Evolutionary conservation across 305 asterid genomes (phyloP), one percentile per base, ranked within the genome.

Genomic region (Fraxinus angustifolia): DNA sequence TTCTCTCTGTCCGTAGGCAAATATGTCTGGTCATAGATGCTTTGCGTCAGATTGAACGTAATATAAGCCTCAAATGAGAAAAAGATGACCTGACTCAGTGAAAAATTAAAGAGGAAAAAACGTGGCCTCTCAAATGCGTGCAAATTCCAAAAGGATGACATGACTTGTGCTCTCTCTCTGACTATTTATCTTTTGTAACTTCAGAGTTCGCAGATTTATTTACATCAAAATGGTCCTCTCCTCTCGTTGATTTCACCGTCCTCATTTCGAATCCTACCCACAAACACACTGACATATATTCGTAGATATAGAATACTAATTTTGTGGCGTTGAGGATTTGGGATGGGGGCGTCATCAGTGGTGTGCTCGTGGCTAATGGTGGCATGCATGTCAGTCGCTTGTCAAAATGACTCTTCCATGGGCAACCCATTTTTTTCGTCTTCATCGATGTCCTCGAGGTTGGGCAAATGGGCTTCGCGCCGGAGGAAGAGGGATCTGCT

Each of bases 371-470:
- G 91, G 87, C 31, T 81, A 30, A 82, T 84, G 86, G 86, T 80
- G 83, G 89, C 90, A 82, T 89, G 90, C 92, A 88, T 88, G 92
- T 83, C 90, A 82, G 82, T 85, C 72, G 86, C 85, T 73, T 81
- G 90, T 73, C 89, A 86, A 78, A 88, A 87, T 80, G 90, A 91
- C 81, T 83, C 87, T 14, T 82, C 87, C 72, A 26, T 78, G 78
- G 84, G 90, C 87, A 79, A 87, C 82, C 83, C 82, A 56, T 87
- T 89, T 34, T 84, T 84, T 73, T 56, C 86, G 50, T 81, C 89
- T 76, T 71, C 81, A 33, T 31, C 75, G 45, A 33, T n/a, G 28
- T 71, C 81, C 19, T 31, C 48, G 45, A 33, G 45, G 75, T 33
- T 31, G 75, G 26, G 26, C 75, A 33, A 33, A 71, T 31, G 75